Percentiles rank a stretch among this genome's conserved stretches.
phyloP scores from a whole-genome alignment of 805 yeast species.

The Candida lessepsii region DNA sequence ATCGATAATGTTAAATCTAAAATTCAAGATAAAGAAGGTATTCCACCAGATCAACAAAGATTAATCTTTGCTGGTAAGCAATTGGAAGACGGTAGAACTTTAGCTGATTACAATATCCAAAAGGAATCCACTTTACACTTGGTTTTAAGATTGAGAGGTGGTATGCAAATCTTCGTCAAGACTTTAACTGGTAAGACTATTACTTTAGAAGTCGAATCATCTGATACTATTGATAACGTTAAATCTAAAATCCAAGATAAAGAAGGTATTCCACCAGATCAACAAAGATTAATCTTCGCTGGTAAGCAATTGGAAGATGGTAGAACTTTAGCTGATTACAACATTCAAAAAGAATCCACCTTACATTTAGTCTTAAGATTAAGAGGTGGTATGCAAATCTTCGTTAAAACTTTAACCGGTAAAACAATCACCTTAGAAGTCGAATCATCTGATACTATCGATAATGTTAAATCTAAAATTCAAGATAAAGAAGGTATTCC shows the following conservation, averaged over 20 bases:
- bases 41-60: conserved; percentile 99
- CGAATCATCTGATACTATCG: conserved; percentile 96
- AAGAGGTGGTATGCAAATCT: conserved; percentile 88
- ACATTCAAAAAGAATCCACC: conserved; percentile 97
- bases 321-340: conserved; percentile 95
- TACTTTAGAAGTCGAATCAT: conserved; percentile 95
- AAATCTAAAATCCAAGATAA: conserved; percentile 95
- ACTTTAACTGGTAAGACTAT: conserved; percentile 63
- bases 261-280: conserved; percentile 98
- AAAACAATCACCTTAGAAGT: conserved; percentile 86
- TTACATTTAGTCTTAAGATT: conserved; percentile 94
- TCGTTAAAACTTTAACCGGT: conserved; percentile 59
- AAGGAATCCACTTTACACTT: conserved; percentile 97
- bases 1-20: conserved; percentile 98
- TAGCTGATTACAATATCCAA: conserved; percentile 99
- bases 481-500: conserved; percentile 98
- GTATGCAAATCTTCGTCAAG: conserved; percentile 59
- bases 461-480: conserved; percentile 93
- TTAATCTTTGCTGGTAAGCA: conserved; percentile 99
- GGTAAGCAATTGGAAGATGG: conserved; percentile 98
- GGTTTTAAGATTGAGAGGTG: conserved; percentile 95
- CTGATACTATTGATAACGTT: conserved; percentile 96
- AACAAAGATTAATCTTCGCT: conserved; percentile 95
- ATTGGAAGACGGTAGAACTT: conserved; percentile 98
- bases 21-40: conserved; percentile 99